A percentile compares a stretch with the other conserved stretches of the same genome.
Conservation (phyloP, 371 early-diverging fungal species). For the Batrachochytrium dendrobatidis region DNA sequence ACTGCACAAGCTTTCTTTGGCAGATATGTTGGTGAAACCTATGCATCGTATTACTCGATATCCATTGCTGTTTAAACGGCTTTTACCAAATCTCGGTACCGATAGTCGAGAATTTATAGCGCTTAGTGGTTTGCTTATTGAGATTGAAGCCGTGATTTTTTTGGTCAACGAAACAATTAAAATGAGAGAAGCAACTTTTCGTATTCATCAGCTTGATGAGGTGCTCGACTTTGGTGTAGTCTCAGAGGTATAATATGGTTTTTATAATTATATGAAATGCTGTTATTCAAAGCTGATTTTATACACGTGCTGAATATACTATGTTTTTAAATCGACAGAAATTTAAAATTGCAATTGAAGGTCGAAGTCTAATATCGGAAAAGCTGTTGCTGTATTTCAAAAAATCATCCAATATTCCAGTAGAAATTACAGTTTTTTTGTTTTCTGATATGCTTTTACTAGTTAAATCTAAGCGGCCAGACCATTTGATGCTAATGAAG, state of each 20-base stretch:
- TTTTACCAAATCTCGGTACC: slow-evolving; percentile 10
- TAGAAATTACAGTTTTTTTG: slow-evolving; percentile 33
- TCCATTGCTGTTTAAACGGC: slow-evolving; percentile 36
- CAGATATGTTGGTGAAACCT: slow-evolving; percentile 41
- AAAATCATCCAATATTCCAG: slow-evolving; percentile 20
- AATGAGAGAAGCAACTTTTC: slow-evolving; percentile 25
- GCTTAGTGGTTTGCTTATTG: slow-evolving; percentile 12
- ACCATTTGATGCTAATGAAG: slow-evolving; percentile 28
- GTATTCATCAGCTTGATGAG: slow-evolving; percentile 35
- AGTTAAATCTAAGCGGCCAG: slow-evolving; percentile 15
- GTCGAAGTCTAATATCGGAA: slow-evolving; percentile 37
- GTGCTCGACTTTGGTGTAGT: slow-evolving; percentile 33
- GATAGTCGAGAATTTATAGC: slow-evolving; percentile 8
- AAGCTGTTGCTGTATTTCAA: slow-evolving; percentile 27
- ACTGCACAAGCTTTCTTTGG: slow-evolving; percentile 33
- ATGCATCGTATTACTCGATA: slow-evolving; percentile 45
- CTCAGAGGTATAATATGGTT: slow-evolving; percentile 16
- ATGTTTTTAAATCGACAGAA: slow-evolving; percentile 9
- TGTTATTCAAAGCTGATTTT: neutral
- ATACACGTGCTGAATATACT: neutral
- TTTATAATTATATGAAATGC: too few relatives aligned
- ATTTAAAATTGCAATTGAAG: slow-evolving; percentile 32
- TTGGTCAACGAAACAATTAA: slow-evolving; percentile 34
- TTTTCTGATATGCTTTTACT: slow-evolving; percentile 37
- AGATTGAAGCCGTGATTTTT: slow-evolving; percentile 21